phyloP scores from a whole-genome alignment of 2,329 filamentous ascomycete species.

The Zasmidium citrigriseum region DNA sequence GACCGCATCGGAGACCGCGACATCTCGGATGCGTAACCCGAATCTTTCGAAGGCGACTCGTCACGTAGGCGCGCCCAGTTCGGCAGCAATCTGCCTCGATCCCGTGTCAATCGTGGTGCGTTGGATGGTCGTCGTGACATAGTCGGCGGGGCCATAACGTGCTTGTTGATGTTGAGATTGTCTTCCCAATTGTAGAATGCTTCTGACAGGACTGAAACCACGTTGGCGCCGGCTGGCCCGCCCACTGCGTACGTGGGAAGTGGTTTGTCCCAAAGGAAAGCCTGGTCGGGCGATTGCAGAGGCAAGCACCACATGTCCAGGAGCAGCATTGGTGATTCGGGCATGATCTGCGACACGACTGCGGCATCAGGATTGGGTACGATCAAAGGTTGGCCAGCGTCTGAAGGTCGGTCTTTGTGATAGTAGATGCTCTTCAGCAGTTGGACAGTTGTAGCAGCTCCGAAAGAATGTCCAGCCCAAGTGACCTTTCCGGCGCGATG shows the following conservation, averaged over 20 bases:
- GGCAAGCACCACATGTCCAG: constrained; percentile 83
- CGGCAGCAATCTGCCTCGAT: constrained; percentile 29
- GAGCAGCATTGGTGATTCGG: constrained; percentile 65
- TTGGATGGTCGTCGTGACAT: constrained; percentile 29
- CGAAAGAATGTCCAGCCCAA: constrained; percentile 81
- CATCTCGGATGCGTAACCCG: constrained; percentile 33
- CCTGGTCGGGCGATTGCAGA: constrained; percentile 62
- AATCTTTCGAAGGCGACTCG: constrained; percentile 33
- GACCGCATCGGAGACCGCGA: constrained; percentile 23
- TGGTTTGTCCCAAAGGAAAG: constrained; percentile 69
- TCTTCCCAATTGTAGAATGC: constrained; percentile 77
- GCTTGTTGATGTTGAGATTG: constrained; percentile 70
- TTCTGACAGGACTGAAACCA: constrained; percentile 73
- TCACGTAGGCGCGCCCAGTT: constrained; percentile 32
- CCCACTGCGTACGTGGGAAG: constrained; percentile 65
- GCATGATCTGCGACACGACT: constrained; percentile 67
- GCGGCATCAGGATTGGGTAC: constrained; percentile 56
- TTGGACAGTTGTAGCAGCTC: constrained; percentile 72
- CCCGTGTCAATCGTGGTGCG: constrained; percentile 28
- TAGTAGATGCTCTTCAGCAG: constrained; percentile 80
- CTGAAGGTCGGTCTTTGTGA: constrained; percentile 39
- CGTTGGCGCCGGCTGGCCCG: constrained; percentile 54
- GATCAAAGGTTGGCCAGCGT: constrained; percentile 62
- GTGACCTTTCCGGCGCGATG: constrained; percentile 71
- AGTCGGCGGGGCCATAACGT: constrained; percentile 52